Percentiles rank a stretch among this genome's conserved stretches.
phyloP scores from a whole-genome alignment of 176 grass and related monocot species.

The Ampelocalamus luodianensis region DNA sequence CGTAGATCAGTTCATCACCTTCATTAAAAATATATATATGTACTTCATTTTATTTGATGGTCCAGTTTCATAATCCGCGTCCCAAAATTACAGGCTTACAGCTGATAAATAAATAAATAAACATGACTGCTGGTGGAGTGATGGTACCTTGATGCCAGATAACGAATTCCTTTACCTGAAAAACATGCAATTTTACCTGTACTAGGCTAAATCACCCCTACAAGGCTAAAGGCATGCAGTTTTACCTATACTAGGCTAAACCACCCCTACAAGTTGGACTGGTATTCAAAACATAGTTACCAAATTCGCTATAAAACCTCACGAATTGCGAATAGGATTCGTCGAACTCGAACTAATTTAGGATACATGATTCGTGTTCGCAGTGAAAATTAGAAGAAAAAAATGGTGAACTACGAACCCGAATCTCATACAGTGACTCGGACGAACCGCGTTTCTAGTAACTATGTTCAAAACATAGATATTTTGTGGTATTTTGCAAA shows the following conservation, averaged over 20 bases:
- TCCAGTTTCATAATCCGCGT: background rate
- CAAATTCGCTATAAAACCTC: too few relatives aligned
- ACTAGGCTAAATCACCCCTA: background rate
- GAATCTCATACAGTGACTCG: too few relatives aligned
- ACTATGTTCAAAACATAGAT: too few relatives aligned
- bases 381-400: too few relatives aligned
- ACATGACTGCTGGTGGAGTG: too few relatives aligned
- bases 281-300: background rate
- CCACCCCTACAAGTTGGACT: background rate
- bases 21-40: background rate
- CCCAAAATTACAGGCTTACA: background rate
- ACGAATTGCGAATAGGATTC: too few relatives aligned
- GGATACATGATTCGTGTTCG: too few relatives aligned
- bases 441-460: too few relatives aligned
- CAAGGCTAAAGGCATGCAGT: background rate
- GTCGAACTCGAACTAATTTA: too few relatives aligned
- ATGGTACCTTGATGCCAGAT: background rate
- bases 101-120: background rate
- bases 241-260: background rate
- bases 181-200: background rate
- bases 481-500: background rate
- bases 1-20: background rate
- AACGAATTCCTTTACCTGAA: background rate
- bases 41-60: background rate
- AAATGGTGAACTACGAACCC: too few relatives aligned